Evolutionary conservation across 352 stramenopile species (phyloP).

Genomic region (Pythium biforme): DNA sequence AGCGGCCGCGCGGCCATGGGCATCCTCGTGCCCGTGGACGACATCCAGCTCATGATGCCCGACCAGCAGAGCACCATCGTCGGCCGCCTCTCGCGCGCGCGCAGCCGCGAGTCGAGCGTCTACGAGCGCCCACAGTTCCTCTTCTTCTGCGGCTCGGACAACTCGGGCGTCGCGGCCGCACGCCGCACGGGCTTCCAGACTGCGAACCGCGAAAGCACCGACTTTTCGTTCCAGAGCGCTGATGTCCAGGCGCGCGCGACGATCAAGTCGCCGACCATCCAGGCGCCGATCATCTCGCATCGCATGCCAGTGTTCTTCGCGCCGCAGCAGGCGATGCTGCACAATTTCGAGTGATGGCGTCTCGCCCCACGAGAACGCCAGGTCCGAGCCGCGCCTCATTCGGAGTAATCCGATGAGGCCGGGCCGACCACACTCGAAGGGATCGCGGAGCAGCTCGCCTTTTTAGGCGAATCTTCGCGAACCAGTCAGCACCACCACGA

Average conservation of each 20-base stretch:
- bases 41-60: constrained; percentile 20
- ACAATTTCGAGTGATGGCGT: constrained; percentile 19
- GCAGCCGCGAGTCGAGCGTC: constrained; percentile 34
- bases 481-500: background rate
- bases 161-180: constrained; percentile 15
- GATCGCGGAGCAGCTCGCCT: no score
- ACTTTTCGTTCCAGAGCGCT: constrained; percentile 22
- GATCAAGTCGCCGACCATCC: constrained; percentile 27
- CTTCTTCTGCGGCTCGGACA: constrained; percentile 76
- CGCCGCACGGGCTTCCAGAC: constrained; percentile 11
- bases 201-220: background rate
- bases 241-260: constrained; percentile 27
- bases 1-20: constrained; percentile 8
- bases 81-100: background rate
- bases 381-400: no score
- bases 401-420: no score
- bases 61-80: background rate
- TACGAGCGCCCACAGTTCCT: constrained; percentile 63
- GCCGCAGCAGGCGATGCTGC: constrained; percentile 18
- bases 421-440: background rate
- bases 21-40: constrained; percentile 23
- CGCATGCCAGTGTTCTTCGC: constrained; percentile 76
- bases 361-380: background rate
- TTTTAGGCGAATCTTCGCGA: background rate
- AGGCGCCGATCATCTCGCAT: constrained; percentile 51